Evolutionary conservation across 177 flowering plant species (phyloP).

Genomic region (Vitis hybrid): DNA sequence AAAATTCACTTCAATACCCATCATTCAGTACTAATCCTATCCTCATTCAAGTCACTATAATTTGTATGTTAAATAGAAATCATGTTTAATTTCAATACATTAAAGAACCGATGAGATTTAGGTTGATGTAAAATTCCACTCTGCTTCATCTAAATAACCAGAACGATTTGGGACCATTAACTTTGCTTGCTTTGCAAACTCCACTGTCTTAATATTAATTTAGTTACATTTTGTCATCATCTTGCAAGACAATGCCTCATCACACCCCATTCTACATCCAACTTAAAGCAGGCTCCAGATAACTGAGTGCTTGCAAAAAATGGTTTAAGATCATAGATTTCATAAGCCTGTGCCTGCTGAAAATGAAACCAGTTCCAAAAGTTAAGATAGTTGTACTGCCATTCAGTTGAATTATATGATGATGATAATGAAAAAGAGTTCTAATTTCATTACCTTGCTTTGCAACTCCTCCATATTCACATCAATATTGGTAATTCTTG

Average conservation of each 20-base stretch:
- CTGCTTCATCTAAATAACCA: no score
- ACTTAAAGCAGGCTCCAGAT: constrained; percentile 54
- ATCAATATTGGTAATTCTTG: constrained; percentile 52
- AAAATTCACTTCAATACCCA: no score
- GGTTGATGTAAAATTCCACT: no score
- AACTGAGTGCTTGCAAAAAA: constrained; percentile 74
- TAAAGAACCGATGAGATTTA: no score
- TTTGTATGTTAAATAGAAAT: no score
- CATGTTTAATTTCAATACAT: no score
- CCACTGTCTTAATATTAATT: no score
- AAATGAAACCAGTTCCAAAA: background rate
- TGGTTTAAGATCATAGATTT: constrained; percentile 73
- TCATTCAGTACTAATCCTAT: no score
- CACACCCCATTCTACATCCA: constrained; percentile 55
- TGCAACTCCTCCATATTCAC: constrained; percentile 76
- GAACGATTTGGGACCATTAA: no score
- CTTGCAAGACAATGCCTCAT: constrained; percentile 63
- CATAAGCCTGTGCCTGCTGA: constrained; percentile 84
- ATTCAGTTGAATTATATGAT: background rate
- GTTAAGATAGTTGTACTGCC: background rate
- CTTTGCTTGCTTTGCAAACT: no score
- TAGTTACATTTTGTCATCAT: constrained; percentile 9
- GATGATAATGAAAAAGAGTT: no score
- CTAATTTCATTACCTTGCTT: constrained; percentile 53
- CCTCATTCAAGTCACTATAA: no score